These are phyloP conservation scores for Cyclaneusma minus DNA, from an alignment of 2,329 filamentous ascomycete species.

Conservation along the genomic window DNA sequence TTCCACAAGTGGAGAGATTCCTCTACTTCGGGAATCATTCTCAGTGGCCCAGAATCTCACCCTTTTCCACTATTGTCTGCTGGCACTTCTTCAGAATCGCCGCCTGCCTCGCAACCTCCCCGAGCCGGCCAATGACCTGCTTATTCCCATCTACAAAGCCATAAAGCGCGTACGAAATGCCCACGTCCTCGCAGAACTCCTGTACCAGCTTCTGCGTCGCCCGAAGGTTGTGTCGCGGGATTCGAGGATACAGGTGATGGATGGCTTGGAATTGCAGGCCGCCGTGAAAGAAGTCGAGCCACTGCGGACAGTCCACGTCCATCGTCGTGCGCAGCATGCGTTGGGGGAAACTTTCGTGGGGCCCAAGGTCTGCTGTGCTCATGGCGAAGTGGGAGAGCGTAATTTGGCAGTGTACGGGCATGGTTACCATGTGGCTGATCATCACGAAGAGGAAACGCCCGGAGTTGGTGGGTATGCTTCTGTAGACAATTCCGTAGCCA, in stretches of 20 bases:
- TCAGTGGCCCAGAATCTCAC: conserved; percentile 17
- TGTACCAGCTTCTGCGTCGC: conserved; percentile 59
- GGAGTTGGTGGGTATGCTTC: conserved; percentile 50
- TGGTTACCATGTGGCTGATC: conserved; percentile 66
- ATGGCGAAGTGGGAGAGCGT: conserved; percentile 87
- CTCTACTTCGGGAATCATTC: too few species aligned
- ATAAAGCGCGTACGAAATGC: conserved; percentile 73
- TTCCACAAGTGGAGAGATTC: too few species aligned
- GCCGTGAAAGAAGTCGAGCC: conserved; percentile 82
- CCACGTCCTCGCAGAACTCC: conserved; percentile 69
- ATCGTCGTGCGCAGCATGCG: conserved; percentile 87
- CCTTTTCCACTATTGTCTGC: conserved; percentile 22
- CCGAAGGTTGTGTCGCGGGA: conserved; percentile 74
- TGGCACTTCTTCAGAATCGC: conserved; percentile 64
- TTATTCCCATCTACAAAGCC: conserved; percentile 76
- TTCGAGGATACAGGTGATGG: conserved; percentile 70
- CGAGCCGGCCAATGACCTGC: conserved; percentile 60
- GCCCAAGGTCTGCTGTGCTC: conserved; percentile 76
- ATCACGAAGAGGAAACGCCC: conserved; percentile 61
- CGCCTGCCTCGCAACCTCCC: conserved; percentile 67
- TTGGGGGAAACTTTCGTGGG: conserved; percentile 75
- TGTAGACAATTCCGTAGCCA: conserved; percentile 68
- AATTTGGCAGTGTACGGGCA: conserved; percentile 77
- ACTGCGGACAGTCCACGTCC: conserved; percentile 77
- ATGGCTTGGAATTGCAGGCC: conserved; percentile 83